Evolutionary conservation across 148 eudicot species (phyloP).

Genomic region (Fagopyrum tataricum): DNA sequence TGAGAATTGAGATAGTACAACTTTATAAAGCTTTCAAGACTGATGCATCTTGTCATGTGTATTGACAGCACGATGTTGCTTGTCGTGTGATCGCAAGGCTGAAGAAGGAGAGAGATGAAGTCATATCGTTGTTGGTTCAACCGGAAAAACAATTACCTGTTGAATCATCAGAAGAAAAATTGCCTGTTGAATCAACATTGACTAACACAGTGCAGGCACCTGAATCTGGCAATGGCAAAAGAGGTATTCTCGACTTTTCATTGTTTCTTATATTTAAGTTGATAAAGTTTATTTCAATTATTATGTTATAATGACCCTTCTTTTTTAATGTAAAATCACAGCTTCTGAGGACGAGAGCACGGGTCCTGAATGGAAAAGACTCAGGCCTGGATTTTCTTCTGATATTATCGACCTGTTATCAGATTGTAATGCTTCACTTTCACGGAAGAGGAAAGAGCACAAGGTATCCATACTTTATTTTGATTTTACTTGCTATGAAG

Average conservation of each 20-base stretch:
- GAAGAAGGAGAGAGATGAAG: conserved; percentile 94
- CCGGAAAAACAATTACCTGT: conserved; percentile 53
- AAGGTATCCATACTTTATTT: conserved; percentile 38
- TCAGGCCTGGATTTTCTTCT: conserved; percentile 62
- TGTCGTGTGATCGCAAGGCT: conserved; percentile 99
- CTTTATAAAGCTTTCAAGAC: no score
- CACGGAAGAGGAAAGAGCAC: conserved; percentile 77
- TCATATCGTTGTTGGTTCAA: conserved; percentile 65
- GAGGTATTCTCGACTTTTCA: conserved; percentile 37
- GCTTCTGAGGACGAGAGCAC: conserved; percentile 58
- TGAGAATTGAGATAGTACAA: not conserved
- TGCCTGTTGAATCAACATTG: conserved; percentile 41
- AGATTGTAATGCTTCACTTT: conserved; percentile 80
- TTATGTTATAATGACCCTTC: conserved; percentile 5
- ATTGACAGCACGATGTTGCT: conserved; percentile 94
- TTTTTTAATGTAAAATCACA: conserved; percentile 9
- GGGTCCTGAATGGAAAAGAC: conserved; percentile 57
- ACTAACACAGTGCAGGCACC: conserved; percentile 37
- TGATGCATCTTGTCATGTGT: not conserved
- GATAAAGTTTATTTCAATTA: conserved; percentile 11
- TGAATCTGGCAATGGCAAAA: conserved; percentile 72
- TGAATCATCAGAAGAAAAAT: not conserved
- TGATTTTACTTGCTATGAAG: not conserved
- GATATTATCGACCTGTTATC: conserved; percentile 66
- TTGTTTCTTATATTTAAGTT: not conserved